Evolutionary conservation across 169 alveolate species (phyloP).

Genomic region (Plasmodium gallinaceum): DNA sequence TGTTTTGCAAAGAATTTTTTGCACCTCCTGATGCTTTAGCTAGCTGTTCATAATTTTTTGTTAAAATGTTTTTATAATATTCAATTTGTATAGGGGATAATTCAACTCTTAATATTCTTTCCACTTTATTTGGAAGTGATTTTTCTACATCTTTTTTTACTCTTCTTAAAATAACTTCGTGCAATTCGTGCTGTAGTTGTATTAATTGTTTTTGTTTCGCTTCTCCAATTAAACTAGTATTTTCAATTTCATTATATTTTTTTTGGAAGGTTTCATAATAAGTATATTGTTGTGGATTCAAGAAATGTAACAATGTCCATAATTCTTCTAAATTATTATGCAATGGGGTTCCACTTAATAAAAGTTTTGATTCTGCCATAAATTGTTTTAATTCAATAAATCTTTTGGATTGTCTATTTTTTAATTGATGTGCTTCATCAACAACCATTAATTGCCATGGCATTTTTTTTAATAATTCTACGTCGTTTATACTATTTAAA

Average conservation of each 20-base stretch:
- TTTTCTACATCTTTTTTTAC: constrained; percentile 94
- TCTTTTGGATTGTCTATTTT: constrained; percentile 91
- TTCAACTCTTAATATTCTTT: constrained; percentile 92
- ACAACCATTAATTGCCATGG: constrained; percentile 94
- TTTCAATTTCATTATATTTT: constrained; percentile 90
- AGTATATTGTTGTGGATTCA: constrained; percentile 93
- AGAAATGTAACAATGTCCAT: constrained; percentile 96
- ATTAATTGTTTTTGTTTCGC: constrained; percentile 89
- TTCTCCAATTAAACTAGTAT: constrained; percentile 91
- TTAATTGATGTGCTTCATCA: constrained; percentile 95
- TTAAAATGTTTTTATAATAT: constrained; percentile 89
- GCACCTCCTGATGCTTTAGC: constrained; percentile 92
- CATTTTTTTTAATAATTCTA: constrained; percentile 89
- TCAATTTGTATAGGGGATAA: constrained; percentile 92
- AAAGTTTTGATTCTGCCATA: constrained; percentile 90
- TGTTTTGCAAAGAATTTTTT: constrained; percentile 90
- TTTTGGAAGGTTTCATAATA: constrained; percentile 88
- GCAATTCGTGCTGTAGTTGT: constrained; percentile 90
- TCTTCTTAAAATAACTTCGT: constrained; percentile 90
- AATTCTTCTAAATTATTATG: constrained; percentile 95
- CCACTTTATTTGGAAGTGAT: constrained; percentile 93
- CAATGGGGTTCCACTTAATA: constrained; percentile 97
- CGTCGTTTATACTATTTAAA: constrained; percentile 89
- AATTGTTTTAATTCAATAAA: constrained; percentile 91
- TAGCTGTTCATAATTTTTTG: constrained; percentile 92